Evolutionary conservation across 495 filamentous ascomycete genomes (phyloP), one percentile per base, ranked within the genome.

Genomic region (Ascodesmis nigricans): DNA sequence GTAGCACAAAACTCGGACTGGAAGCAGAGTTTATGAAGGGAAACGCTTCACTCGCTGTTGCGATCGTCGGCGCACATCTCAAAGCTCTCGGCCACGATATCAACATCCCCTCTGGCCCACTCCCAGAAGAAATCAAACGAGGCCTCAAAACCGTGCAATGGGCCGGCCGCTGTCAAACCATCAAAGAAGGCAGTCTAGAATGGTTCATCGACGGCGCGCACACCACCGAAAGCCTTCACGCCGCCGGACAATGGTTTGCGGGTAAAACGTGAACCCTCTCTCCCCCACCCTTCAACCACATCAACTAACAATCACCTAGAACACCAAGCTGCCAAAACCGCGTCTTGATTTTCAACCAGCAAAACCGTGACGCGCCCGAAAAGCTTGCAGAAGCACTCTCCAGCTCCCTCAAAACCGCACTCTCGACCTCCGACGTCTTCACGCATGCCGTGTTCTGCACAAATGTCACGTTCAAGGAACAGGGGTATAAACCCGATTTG

Each of bases 161-260:
- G 60, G 63, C 74, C 3, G 87, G 87, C 8, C 65, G 87, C 26
- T 95, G 80, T 52, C 81, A 97, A 40, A 71, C 70, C 26, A 71
- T 73, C 28, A 49, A 52, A 3, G 76, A 82, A 36, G 57, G 51
- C 0, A 60, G 10, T 9, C 60, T 91, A 0, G 57, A 63, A 14
- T 93, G 84, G 87, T 77, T 78, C 49, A 69, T 97, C 19, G 87
- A 93, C 51, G 78, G 83, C 4, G 83, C 80, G 0, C 87, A 97
- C 49, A 97, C 83, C 0, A 61, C 74, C 11, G 83, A 93, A 45
- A 91, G 79, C 48, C 72, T 95, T 31, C 65, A 71, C 38, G 61
- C 75, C 44, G 76, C 78, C 1, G 73, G 69, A 2, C 61, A 62
- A 21, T 97, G 87, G 87, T 93, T 93, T 46, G 45, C 58, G 33